A percentile compares a stretch with the other conserved stretches of the same genome.
Conservation (phyloP, 2,329 filamentous ascomycete genomes). For the Pezicula radicicola region DNA sequence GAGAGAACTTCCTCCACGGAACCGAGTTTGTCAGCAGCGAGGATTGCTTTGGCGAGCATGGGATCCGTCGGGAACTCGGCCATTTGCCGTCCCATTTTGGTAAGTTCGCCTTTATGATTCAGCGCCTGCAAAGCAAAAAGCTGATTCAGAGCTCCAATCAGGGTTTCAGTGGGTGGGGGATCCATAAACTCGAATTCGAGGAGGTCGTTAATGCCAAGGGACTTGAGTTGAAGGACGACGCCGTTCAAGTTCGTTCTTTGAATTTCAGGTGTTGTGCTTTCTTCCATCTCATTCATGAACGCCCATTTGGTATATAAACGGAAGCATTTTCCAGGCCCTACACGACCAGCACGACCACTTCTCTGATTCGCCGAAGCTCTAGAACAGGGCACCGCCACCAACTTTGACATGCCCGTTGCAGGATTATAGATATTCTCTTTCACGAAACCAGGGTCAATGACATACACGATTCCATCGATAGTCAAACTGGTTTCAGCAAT, state of each 20-base stretch:
- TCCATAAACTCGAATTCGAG: constrained; percentile 97
- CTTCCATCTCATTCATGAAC: constrained; percentile 92
- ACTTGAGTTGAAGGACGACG: constrained; percentile 83
- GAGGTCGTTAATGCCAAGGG: constrained; percentile 86
- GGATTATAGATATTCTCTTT: constrained; percentile 96
- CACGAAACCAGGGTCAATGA: constrained; percentile 92
- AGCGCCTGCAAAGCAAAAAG: constrained; percentile 88
- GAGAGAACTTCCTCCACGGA: constrained; percentile 91
- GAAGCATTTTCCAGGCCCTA: constrained; percentile 90
- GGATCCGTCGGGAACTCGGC: constrained; percentile 92
- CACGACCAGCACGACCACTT: constrained; percentile 87
- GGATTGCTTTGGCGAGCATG: constrained; percentile 84
- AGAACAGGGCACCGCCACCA: constrained; percentile 89
- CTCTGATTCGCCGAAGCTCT: constrained; percentile 90
- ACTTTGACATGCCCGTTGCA: constrained; percentile 84
- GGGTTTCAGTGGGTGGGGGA: constrained; percentile 81
- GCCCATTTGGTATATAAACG: constrained; percentile 90
- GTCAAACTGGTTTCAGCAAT: constrained; percentile 96
- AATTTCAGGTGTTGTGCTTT: constrained; percentile 89
- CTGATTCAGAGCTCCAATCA: constrained; percentile 86
- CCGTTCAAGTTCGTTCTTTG: constrained; percentile 84
- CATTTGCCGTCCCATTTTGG: constrained; percentile 90
- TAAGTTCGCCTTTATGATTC: constrained; percentile 84
- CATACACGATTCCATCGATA: constrained; percentile 93
- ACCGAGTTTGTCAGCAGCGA: constrained; percentile 85